Base-by-base conservation (phyloP, 257 asterid species). In the Solanum chmielewskii region DNA sequence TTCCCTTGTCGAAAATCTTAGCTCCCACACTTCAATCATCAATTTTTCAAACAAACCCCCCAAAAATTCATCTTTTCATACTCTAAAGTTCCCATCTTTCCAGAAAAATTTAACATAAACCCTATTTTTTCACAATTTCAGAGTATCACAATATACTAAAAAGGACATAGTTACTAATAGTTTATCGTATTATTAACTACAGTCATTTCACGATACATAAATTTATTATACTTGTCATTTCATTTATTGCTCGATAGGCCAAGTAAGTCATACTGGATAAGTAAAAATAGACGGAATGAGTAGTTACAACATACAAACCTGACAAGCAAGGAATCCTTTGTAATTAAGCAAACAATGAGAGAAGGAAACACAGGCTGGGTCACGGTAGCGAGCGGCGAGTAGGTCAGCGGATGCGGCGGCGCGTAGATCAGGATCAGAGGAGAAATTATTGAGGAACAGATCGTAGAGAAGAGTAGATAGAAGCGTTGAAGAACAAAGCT, bases 401-500 rank as follows among this genome's bases (percentile, higher is more conserved):
- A 91, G 87, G 73, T 91, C 91, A 13, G 93, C 91, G 66, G 89
- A 89, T 56, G 89, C 70, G 86, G 93, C 93, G 35, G 90, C 90
- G 83, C 98, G 96, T 87, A 96, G 93, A 84, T 87, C 85, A 25
- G 94, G 90, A 87, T 96, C 98, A 86, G 39, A 93, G 76, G 98
- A 93, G 86, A 96, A 93, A 83, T 93, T 89, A 85, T 89, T 87
- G 90, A 95, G 94, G 91, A 96, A 96, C 81, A 96, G 92, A 81
- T 96, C 98, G 41, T 94, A 94, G 35, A 96, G 95, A 9, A 93
- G 93, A 29, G 98, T 96, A 39, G 99, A 94, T 41, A 94, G 95
- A 14, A 96, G 95, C 68, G 99, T 96, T 9, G 98, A 94, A 59
- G 95, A 95, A 92, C 98, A 94, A 47, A 96, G 98, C 95, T 95